Percentiles rank a stretch among this genome's conserved stretches.
Evolutionary conservation across 164 flowering plant species (phyloP).

Genomic region (Annona cherimola): DNA sequence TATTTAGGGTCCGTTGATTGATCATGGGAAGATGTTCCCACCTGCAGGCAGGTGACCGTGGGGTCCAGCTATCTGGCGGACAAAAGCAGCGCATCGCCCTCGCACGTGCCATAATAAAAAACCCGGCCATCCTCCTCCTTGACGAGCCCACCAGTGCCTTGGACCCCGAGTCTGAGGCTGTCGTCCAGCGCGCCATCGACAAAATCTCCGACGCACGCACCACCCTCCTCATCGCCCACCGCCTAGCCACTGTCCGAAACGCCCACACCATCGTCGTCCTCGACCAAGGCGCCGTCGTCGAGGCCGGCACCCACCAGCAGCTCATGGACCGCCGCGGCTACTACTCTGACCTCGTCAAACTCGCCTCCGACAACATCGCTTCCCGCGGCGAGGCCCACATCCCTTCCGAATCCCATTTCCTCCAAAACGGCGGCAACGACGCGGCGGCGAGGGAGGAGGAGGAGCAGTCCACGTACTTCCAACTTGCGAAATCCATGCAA

Average conservation of each 20-base stretch:
- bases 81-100: slow-evolving; percentile 79
- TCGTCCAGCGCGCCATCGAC: slow-evolving; percentile 64
- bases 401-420: neutral
- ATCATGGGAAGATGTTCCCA: neutral
- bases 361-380: slow-evolving; percentile 39
- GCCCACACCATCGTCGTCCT: slow-evolving; percentile 58
- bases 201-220: slow-evolving; percentile 52
- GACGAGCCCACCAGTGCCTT: slow-evolving; percentile 83
- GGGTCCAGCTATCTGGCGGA: slow-evolving; percentile 69
- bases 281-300: slow-evolving; percentile 49
- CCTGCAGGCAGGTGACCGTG: slow-evolving; percentile 62
- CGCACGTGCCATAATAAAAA: slow-evolving; percentile 65
- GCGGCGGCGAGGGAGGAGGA: neutral
- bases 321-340: slow-evolving; percentile 50
- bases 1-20: no score
- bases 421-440: neutral
- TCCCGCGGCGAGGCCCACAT: neutral
- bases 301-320: slow-evolving; percentile 49
- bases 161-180: slow-evolving; percentile 56
- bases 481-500: slow-evolving; percentile 23
- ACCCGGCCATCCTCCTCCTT: slow-evolving; percentile 60
- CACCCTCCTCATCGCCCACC: slow-evolving; percentile 68
- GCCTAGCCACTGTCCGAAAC: slow-evolving; percentile 65
- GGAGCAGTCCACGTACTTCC: slow-evolving; percentile 4
- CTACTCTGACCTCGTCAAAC: slow-evolving; percentile 49